phyloP scores from a whole-genome alignment of 148 eudicot genomes.

The Pharnaceum exiguum region DNA sequence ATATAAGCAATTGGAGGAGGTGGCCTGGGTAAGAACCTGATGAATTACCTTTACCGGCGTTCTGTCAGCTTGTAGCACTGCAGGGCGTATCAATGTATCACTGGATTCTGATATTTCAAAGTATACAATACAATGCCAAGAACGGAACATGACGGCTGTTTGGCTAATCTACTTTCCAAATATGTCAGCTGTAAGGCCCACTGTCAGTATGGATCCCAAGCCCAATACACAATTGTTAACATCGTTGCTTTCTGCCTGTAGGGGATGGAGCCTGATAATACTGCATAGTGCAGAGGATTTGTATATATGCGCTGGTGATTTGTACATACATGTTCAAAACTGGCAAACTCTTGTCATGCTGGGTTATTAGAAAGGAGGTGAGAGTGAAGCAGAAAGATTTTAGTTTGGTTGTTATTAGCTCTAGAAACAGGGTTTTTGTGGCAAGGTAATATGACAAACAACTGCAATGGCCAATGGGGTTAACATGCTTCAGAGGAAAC shows the following conservation, averaged over 20 bases:
- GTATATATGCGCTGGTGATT: conserved; percentile 42
- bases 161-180: conserved; percentile 36
- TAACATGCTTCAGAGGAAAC: background rate
- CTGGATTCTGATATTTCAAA: conserved; percentile 24
- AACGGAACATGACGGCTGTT: conserved; percentile 38
- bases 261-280: conserved; percentile 31
- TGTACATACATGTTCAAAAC: conserved; percentile 31
- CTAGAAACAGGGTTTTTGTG: conserved; percentile 5
- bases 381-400: conserved; percentile 9
- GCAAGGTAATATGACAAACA: background rate
- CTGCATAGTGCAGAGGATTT: conserved; percentile 34
- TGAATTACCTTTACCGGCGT: conserved; percentile 42
- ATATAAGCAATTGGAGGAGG: conserved; percentile 26
- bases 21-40: conserved; percentile 35
- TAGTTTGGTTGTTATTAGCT: conserved; percentile 6
- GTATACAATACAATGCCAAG: conserved; percentile 24
- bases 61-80: conserved; percentile 39
- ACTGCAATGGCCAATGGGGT: background rate
- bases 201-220: conserved; percentile 10
- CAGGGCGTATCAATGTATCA: conserved; percentile 33
- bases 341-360: conserved; percentile 26
- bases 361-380: conserved; percentile 34
- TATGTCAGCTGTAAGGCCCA: conserved; percentile 29
- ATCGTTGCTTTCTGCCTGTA: conserved; percentile 38
- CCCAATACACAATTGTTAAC: conserved; percentile 24